A percentile compares a stretch with the other conserved stretches of the same genome.
Conservation (phyloP, 257 asterid species). For the Parsonsia alboflavescens region DNA sequence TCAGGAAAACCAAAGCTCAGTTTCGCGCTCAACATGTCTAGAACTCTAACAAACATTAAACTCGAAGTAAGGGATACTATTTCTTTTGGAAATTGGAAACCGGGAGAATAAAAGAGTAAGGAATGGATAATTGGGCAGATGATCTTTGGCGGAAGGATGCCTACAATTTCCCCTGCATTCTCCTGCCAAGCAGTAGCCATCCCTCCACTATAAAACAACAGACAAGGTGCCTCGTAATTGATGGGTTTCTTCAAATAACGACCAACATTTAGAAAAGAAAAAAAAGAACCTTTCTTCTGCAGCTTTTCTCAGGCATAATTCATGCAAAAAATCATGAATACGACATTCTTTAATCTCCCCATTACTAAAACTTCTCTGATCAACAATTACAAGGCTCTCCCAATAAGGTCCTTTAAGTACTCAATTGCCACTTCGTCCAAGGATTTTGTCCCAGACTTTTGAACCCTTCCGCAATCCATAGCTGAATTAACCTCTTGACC, state of each 20-base stretch:
- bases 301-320: not conserved
- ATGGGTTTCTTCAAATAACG: not conserved
- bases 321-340: slow-evolving; percentile 7
- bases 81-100: too few species aligned
- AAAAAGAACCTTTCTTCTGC: not conserved
- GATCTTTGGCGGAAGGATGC: not conserved
- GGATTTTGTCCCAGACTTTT: not conserved
- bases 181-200: not conserved
- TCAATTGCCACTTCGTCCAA: slow-evolving; percentile 4
- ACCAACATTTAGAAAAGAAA: not conserved
- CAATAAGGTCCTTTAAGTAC: slow-evolving; percentile 8
- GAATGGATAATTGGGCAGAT: not conserved
- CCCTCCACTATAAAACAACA: not conserved
- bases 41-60: not conserved
- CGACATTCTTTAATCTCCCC: slow-evolving; percentile 9
- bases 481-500: not conserved
- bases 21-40: not conserved
- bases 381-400: slow-evolving; percentile 3
- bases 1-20: not conserved
- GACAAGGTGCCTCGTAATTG: not conserved
- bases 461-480: slow-evolving; percentile 18
- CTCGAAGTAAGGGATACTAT: not conserved
- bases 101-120: not conserved
- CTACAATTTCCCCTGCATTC: too few species aligned
- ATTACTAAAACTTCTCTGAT: not conserved